Base-by-base conservation (phyloP, 140 eudicot genomes). In the Anethum foeniculum region DNA sequence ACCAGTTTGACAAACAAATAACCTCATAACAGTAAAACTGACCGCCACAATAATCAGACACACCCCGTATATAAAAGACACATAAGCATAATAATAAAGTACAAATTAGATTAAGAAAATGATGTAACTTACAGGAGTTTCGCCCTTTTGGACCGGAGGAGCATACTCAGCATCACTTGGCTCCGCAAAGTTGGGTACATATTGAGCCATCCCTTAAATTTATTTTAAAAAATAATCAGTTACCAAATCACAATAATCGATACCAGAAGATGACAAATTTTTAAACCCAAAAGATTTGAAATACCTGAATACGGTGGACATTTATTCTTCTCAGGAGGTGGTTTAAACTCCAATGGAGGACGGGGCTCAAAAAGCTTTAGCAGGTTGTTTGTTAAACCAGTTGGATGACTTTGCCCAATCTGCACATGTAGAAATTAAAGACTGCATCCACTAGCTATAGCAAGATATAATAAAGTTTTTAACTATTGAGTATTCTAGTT, bases 341-440 rank as follows among this genome's bases (percentile, higher is more conserved):
- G 99, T 80, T 96, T 96, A 81, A 80, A 96, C 81, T 96, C 99
- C 85, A 96, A 76, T 25, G 98, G 98, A 21, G 97, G 96, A 5
- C 98, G 91, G 56, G 99, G 92, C 90, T 96, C 98, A 38, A 96
- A 96, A 28, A 96, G 90, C 85, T 93, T 96, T 79, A 93, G 85
- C 56, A 96, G 85, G 79, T 90, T 88, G 75, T 90, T 80, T 7
- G 98, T 93, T 44, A 96, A 82, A 38, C 97, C 98, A 23, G 99
- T 96, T 34, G 99, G 98, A 86, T 96, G 98, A 82, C 96, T 89
- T 87, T 89, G 97, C 75, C 98, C 99, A 84, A 96, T 95, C 99
- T 95, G 93, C 81, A 84, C 27, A 2, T 73, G 6, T 34, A 43
- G 5, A 76, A 52, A 83, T 81, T 77, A 77, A 6, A n/a, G 52